Conservation (phyloP, 768 basidiomycete genomes). For the Cubamyces lactineus region DNA sequence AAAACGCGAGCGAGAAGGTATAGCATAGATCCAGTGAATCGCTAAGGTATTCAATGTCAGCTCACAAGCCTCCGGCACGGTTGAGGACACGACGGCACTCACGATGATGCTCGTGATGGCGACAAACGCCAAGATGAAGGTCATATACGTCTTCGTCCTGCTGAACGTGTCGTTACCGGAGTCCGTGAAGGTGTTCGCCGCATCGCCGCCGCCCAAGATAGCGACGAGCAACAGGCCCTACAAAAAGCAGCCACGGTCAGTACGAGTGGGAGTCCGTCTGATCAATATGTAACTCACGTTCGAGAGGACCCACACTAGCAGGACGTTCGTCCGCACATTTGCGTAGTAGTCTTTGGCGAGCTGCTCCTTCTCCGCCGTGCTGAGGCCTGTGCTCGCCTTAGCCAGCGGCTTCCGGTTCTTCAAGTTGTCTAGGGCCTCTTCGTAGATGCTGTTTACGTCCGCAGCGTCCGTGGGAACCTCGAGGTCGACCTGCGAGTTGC, state of each 20-base stretch:
- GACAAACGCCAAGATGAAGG: conserved; percentile 81
- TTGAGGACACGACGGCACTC: conserved; percentile 21
- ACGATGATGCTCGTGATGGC: conserved; percentile 74
- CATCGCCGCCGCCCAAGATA: conserved; percentile 65
- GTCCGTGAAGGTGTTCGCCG: conserved; percentile 62
- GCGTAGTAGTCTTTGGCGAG: conserved; percentile 87
- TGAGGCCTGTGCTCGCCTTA: conserved; percentile 39
- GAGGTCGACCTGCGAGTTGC: conserved; percentile 81
- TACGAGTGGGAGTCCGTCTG: neutral
- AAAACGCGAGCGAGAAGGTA: conserved; percentile 55
- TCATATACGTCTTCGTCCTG: conserved; percentile 73
- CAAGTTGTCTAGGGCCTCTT: conserved; percentile 79
- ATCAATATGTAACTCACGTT: conserved; percentile 54
- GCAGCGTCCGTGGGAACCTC: conserved; percentile 82
- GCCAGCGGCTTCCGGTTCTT: conserved; percentile 53
- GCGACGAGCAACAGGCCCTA: conserved; percentile 71
- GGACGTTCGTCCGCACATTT: conserved; percentile 81
- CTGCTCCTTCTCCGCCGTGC: conserved; percentile 66
- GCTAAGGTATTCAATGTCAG: conserved; percentile 36
- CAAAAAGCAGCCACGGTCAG: neutral
- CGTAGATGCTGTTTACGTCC: conserved; percentile 82
- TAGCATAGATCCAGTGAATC: conserved; percentile 60
- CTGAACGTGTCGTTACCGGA: conserved; percentile 46
- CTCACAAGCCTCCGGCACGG: too few species aligned
- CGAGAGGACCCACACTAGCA: conserved; percentile 82